Percentiles rank a stretch among this genome's conserved stretches.
These are phyloP conservation scores for Candida silvatica DNA, from an alignment of 805 yeast species.

Conservation along the genomic window DNA sequence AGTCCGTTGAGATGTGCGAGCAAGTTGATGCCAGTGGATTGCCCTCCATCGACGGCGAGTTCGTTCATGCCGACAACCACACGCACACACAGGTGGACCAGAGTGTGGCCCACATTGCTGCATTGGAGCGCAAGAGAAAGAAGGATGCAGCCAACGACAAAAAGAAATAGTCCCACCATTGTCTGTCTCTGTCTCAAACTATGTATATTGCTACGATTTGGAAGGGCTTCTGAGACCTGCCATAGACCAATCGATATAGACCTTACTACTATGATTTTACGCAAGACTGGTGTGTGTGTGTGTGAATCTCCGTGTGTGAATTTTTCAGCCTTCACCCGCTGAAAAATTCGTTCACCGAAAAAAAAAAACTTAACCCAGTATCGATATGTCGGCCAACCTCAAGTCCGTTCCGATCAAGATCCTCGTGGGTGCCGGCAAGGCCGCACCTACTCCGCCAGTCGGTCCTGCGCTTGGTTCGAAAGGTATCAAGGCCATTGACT, in stretches of 20 bases:
- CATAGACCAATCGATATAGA: no score
- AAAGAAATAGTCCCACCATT: not conserved
- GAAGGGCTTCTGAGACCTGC: no score
- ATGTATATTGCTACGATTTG: not conserved
- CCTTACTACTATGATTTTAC: no score
- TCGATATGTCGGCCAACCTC: conserved; percentile 20
- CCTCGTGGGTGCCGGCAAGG: conserved; percentile 94
- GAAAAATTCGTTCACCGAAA: not conserved
- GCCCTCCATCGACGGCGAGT: conserved; percentile 24
- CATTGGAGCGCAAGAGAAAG: conserved; percentile 76
- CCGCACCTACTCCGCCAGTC: conserved; percentile 98
- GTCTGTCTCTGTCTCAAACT: not conserved
- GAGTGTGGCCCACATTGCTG: conserved; percentile 92
- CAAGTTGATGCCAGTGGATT: conserved; percentile 32
- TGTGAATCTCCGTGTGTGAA: no score
- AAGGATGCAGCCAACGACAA: conserved; percentile 18
- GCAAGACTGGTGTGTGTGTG: no score
- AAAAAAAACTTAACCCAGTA: no score
- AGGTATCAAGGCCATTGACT: conserved; percentile 97
- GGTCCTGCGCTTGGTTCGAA: conserved; percentile 98
- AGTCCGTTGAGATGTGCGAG: conserved; percentile 61
- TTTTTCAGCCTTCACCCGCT: no score
- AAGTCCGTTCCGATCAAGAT: conserved; percentile 74
- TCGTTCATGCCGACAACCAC: conserved; percentile 49
- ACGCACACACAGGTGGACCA: conserved; percentile 86